Conservation (phyloP, 2,329 filamentous ascomycete species). For the Arthrobotrys entomopaga region DNA sequence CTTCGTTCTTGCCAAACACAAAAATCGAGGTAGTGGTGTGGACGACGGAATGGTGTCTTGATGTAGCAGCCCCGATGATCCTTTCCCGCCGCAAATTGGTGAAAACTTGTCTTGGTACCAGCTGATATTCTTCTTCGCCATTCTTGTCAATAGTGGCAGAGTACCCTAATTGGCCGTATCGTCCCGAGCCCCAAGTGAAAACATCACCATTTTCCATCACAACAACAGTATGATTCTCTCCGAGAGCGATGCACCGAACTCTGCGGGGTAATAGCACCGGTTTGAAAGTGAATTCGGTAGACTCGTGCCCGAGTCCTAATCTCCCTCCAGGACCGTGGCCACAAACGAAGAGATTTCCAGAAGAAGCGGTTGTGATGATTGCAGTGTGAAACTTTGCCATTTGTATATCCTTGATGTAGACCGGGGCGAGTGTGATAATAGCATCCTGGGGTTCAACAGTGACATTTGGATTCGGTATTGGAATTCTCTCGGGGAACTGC, state of each 20-base stretch:
- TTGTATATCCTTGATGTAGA: slow-evolving; percentile 52
- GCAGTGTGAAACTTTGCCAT: slow-evolving; percentile 94
- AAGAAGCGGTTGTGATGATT: slow-evolving; percentile 83
- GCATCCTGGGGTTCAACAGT: slow-evolving; percentile 23
- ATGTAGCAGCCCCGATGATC: slow-evolving; percentile 85
- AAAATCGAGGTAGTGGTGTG: slow-evolving; percentile 84
- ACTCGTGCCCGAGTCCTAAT: slow-evolving; percentile 85
- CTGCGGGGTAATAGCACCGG: slow-evolving; percentile 75
- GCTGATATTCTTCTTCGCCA: slow-evolving; percentile 85
- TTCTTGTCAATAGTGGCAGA: slow-evolving; percentile 71
- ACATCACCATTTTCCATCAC: slow-evolving; percentile 87
- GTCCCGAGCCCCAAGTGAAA: slow-evolving; percentile 94
- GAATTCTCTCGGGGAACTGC: slow-evolving; percentile 87
- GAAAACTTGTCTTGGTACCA: slow-evolving; percentile 86
- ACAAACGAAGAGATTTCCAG: slow-evolving; percentile 91
- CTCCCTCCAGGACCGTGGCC: slow-evolving; percentile 91
- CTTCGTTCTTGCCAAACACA: slow-evolving; percentile 94
- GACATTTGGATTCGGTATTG: slow-evolving; percentile 76
- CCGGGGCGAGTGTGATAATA: slow-evolving; percentile 23
- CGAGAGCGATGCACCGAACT: slow-evolving; percentile 80
- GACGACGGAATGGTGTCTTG: slow-evolving; percentile 88
- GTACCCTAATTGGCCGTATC: slow-evolving; percentile 86
- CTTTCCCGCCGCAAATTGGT: slow-evolving; percentile 87
- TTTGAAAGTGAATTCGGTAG: slow-evolving; percentile 83
- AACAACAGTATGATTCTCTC: slow-evolving; percentile 90